A percentile compares a stretch with the other conserved stretches of the same genome.
Evolutionary conservation across 176 grass and related monocot species (phyloP).

Genomic region (Hyparrhenia diplandra): DNA sequence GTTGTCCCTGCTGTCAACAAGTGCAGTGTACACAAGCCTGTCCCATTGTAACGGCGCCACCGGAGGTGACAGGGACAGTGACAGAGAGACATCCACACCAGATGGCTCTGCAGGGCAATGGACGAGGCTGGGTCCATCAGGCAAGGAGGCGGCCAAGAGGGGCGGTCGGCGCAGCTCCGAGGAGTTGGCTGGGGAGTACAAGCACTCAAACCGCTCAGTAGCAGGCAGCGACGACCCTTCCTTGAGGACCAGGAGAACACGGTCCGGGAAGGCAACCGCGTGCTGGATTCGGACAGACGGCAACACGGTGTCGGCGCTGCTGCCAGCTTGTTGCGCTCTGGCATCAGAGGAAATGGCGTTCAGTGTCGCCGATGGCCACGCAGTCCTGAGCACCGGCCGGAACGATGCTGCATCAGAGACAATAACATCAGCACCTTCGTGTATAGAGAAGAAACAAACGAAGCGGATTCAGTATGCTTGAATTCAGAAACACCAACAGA

Average conservation of each 20-base stretch:
- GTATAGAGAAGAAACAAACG: background rate
- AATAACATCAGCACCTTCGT: constrained; percentile 15
- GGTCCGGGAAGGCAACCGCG: constrained; percentile 66
- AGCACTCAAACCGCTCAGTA: constrained; percentile 47
- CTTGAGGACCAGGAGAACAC: constrained; percentile 60
- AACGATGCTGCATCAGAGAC: constrained; percentile 51
- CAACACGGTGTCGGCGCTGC: background rate
- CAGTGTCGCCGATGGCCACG: constrained; percentile 57
- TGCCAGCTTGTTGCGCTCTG: constrained; percentile 7
- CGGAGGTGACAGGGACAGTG: constrained; percentile 41
- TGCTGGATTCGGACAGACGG: constrained; percentile 52
- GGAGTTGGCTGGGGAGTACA: constrained; percentile 51
- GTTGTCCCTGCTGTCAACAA: constrained; percentile 71
- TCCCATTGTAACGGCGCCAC: constrained; percentile 53
- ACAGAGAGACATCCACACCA: constrained; percentile 44
- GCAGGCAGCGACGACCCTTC: constrained; percentile 29
- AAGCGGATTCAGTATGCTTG: background rate
- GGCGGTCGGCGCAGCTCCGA: constrained; percentile 43
- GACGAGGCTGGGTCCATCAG: constrained; percentile 29
- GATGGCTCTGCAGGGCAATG: constrained; percentile 50
- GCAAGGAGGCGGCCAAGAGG: constrained; percentile 36
- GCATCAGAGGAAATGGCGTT: constrained; percentile 48
- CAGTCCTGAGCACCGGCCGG: constrained; percentile 63
- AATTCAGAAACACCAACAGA: constrained; percentile 24
- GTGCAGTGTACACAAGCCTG: constrained; percentile 64